Conservation (phyloP, 2,329 filamentous ascomycete genomes). For the Talaromyces sp. region DNA sequence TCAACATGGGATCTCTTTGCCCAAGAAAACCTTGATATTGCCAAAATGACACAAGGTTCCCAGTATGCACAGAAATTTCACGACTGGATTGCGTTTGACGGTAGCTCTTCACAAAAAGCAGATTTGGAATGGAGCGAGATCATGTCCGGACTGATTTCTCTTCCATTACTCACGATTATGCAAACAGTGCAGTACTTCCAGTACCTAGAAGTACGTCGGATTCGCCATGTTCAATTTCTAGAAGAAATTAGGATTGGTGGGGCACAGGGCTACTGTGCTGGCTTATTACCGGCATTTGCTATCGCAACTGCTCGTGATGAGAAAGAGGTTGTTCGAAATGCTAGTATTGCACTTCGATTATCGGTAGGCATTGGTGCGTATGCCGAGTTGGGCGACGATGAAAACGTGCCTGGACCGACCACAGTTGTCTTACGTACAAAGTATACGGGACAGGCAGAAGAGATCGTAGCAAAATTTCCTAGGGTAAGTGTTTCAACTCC, state of each 20-base stretch:
- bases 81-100: conserved; percentile 4
- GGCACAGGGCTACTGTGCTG: conserved; percentile 6
- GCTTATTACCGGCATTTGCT: conserved; percentile 4
- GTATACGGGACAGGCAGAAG: conserved; percentile 4
- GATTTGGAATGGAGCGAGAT: conserved; percentile 6
- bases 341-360: conserved; percentile 2
- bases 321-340: conserved; percentile 3
- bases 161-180: conserved; percentile 3
- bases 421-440: conserved; percentile 8
- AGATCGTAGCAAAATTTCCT: conserved; percentile 3
- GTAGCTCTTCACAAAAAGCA: background rate
- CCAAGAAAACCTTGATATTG: background rate
- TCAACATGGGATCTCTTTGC: conserved; percentile 4
- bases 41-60: conserved; percentile 2
- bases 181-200: conserved; percentile 8
- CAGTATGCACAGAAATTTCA: conserved; percentile 2
- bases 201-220: conserved; percentile 3
- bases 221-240: background rate
- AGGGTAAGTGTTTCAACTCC: background rate
- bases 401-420: conserved; percentile 2
- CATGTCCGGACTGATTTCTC: conserved; percentile 8
- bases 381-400: conserved; percentile 5
- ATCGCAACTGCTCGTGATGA: conserved; percentile 2
- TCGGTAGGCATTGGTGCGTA: conserved; percentile 4
- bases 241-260: conserved; percentile 4